A percentile compares a stretch with the other conserved stretches of the same genome.
These are phyloP conservation scores for rapeseed (Brassica napus) DNA, from an alignment of 345 rosid genomes.

Conservation along the genomic window DNA sequence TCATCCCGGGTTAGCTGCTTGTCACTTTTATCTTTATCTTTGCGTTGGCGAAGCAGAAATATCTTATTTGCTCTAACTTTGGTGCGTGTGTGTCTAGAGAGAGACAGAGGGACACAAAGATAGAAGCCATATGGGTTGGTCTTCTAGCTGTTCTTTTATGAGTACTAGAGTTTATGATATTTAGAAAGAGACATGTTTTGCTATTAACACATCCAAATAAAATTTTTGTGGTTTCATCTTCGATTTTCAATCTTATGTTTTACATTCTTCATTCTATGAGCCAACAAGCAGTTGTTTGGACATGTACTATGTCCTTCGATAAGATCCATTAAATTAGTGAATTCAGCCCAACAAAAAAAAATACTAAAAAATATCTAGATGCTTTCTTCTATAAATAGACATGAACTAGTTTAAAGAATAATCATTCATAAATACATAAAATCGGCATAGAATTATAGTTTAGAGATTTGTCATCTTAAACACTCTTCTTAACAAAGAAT, in stretches of 20 bases:
- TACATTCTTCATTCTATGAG: neutral
- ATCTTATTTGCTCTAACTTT: constrained; percentile 20
- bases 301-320: too few species aligned
- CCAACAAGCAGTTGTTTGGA: neutral
- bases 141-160: constrained; percentile 15
- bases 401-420: too few species aligned
- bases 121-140: constrained; percentile 24
- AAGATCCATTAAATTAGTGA: neutral
- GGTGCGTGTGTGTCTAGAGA: neutral
- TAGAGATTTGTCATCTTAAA: neutral
- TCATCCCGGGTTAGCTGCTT: constrained; percentile 1
- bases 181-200: constrained; percentile 15
- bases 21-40: constrained; percentile 10
- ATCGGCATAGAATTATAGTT: neutral
- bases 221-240: too few species aligned
- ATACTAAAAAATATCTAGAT: neutral
- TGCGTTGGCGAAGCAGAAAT: neutral
- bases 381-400: too few species aligned
- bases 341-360: neutral
- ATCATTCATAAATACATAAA: too few species aligned
- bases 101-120: neutral
- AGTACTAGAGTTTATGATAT: constrained; percentile 21
- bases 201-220: constrained; percentile 5
- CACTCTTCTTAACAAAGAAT: too few species aligned
- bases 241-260: neutral